Conservation (phyloP, 106 monocot genomes). For the Acorus calamus region DNA sequence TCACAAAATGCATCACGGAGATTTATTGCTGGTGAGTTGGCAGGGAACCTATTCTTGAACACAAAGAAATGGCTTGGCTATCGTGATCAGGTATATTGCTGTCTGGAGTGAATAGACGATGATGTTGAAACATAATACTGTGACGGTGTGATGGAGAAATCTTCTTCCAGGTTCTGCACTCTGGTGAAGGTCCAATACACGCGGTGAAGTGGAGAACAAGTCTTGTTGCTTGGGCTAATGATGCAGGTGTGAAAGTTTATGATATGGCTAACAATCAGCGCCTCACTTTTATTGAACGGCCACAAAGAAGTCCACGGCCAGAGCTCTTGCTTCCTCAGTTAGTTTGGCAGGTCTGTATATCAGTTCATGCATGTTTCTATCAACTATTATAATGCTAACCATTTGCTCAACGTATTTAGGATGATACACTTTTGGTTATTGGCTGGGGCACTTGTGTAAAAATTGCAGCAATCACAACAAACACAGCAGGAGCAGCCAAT, state of each 20-base stretch:
- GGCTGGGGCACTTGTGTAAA: slow-evolving; percentile 96
- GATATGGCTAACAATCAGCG: slow-evolving; percentile 77
- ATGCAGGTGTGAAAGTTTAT: slow-evolving; percentile 88
- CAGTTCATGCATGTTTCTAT: no score
- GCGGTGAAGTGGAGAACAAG: slow-evolving; percentile 89
- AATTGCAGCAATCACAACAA: slow-evolving; percentile 73
- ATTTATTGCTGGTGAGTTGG: slow-evolving; percentile 91
- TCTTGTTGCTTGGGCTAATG: slow-evolving; percentile 99
- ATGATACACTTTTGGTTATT: slow-evolving; percentile 89
- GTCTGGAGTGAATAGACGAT: not conserved
- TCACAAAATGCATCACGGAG: slow-evolving; percentile 52
- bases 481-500: slow-evolving; percentile 35
- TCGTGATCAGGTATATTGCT: slow-evolving; percentile 59
- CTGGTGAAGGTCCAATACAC: slow-evolving; percentile 98
- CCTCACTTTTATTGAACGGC: slow-evolving; percentile 87
- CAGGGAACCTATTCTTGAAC: slow-evolving; percentile 79
- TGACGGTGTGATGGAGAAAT: not conserved
- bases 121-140: no score
- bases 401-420: slow-evolving; percentile 28
- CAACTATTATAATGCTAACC: slow-evolving; percentile 3
- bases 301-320: slow-evolving; percentile 69
- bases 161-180: slow-evolving; percentile 64
- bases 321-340: slow-evolving; percentile 89
- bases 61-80: slow-evolving; percentile 78
- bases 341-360: slow-evolving; percentile 76